Evolutionary conservation across 306 rosid species (phyloP), one percentile per base, ranked within the genome.

Genomic region (Cyclanthera cordifolia): DNA sequence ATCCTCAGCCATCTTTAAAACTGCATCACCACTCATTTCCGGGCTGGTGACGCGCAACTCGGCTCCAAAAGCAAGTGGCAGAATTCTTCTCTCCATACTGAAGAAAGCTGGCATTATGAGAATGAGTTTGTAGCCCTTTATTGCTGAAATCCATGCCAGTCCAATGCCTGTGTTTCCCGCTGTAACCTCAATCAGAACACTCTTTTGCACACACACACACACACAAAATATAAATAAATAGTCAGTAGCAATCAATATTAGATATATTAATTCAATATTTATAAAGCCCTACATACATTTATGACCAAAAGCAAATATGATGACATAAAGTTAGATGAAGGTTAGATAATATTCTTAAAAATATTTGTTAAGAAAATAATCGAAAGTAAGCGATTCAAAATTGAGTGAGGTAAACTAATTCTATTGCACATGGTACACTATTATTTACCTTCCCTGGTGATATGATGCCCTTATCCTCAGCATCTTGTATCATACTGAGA

Each of bases 131-230:
- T 92, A 89, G 53, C 93, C 95, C 75, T 76, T 87, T 73, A 76
- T 43, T 39, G 89, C 97, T 74, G 86, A 95, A 61, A 92, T 52
- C 74, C 72, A 84, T 37, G 96, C 95, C 82, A 92, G 72, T 20
- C 87, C 95, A 75, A 92, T 87, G 70, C 98, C 98, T 0, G 95
- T 92, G 74, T 89, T 92, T 32, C 96, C 96, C 60, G 90, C 71
- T 10, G 98, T 92, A 5, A 75, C 45, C 89, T 92, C 96, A 71
- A 89, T 72, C 20, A 89, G 87, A 43, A 84, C 75, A 74, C 86
- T 87, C 98, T 89, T 82, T 59, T 20, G 39, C 49, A 46, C 46
- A 2, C 65, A 32, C 66, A 58, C 74, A 70, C 51, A 43, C 72
- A 61, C 32, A 79, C 47, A 45, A 73, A 13, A 11, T 65, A n/a